Evolutionary conservation across 2,329 filamentous ascomycete species (phyloP).

Genomic region (Knufia petricola): DNA sequence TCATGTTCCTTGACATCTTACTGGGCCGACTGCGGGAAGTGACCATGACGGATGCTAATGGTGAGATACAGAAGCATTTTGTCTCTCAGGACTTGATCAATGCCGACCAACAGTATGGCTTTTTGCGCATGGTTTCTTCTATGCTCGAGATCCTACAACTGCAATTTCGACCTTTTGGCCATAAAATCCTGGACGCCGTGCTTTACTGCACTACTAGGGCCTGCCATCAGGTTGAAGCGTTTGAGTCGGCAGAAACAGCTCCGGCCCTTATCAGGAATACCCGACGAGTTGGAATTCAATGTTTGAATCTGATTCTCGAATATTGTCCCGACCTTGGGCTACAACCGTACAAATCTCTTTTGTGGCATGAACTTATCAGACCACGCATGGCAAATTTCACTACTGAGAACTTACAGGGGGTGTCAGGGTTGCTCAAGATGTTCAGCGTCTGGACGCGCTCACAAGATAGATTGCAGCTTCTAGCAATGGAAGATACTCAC

Average conservation of each 20-base stretch:
- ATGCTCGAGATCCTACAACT: slow-evolving; percentile 76
- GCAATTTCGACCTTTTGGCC: slow-evolving; percentile 58
- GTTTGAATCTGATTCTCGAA: slow-evolving; percentile 66
- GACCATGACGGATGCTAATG: slow-evolving; percentile 44
- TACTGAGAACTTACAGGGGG: slow-evolving; percentile 75
- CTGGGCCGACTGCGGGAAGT: slow-evolving; percentile 60
- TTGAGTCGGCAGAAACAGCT: slow-evolving; percentile 25
- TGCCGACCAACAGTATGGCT: slow-evolving; percentile 73
- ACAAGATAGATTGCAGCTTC: slow-evolving; percentile 56
- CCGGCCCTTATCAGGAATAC: slow-evolving; percentile 39
- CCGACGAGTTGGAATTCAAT: slow-evolving; percentile 60
- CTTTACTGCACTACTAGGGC: slow-evolving; percentile 71
- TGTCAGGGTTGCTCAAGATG: slow-evolving; percentile 73
- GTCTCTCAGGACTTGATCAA: slow-evolving; percentile 53
- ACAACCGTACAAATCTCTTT: slow-evolving; percentile 57
- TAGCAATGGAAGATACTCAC: slow-evolving; percentile 50
- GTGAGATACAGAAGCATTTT: slow-evolving; percentile 37
- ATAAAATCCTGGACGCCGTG: slow-evolving; percentile 62
- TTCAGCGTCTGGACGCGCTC: slow-evolving; percentile 71
- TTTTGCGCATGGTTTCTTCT: slow-evolving; percentile 68
- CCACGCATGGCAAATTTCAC: slow-evolving; percentile 71
- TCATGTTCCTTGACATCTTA: slow-evolving; percentile 73
- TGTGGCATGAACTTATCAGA: slow-evolving; percentile 66
- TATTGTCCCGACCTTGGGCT: slow-evolving; percentile 63
- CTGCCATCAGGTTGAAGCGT: slow-evolving; percentile 30